Evolutionary conservation across 208 protist genomes (phyloP), one percentile per base, ranked within the genome.

Genomic region (Trypanosoma scelopori): DNA sequence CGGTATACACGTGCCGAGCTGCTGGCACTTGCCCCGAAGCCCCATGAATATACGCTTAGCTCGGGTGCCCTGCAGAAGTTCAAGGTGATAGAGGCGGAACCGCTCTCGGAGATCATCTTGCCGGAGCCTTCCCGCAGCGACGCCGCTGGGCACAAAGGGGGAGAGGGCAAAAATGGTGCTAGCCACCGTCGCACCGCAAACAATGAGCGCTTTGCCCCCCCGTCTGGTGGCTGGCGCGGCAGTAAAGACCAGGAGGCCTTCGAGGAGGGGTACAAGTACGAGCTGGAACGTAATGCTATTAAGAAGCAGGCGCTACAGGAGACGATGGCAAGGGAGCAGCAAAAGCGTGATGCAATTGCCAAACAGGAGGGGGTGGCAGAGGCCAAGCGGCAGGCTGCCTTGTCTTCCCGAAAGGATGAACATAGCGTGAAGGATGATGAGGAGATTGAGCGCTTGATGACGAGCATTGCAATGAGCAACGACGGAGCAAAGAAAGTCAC

Each of bases 191-290:
- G 59, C 6, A 16, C 28, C 1, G 27, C 42, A 30, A 66, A 62
- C 27, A 76, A 78, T 55, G 85, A 94, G 30, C 84, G 85, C 51
- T 92, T 92, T 55, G 71, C 60, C 25, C 76, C 82, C 1, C 83
- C 81, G 4, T 52, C 83, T 3, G 63, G 81, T 41, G 56, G 71
- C 5, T 71, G 73, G 49, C 79, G 84, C 28, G 67, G 85, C n/a
- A 85, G 67, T 27, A 84, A 76, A 28, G 82, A 95, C 51, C 69
- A 88, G 49, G 89, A 95, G 57, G 87, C 89, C 9, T 95, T 95
- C 53, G 89, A 93, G 35, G 83, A 88, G 58, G 89, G 89, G 0
- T 81, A 87, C 68, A 70, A 82, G 69, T 95, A 95, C 62, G 86
- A 95, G 57, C 76, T 93, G 56, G 79, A 89, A 73, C 84, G 76